Base-by-base conservation (phyloP, 2,329 filamentous ascomycete species). In the Teratosphaeria epicoccoides region DNA sequence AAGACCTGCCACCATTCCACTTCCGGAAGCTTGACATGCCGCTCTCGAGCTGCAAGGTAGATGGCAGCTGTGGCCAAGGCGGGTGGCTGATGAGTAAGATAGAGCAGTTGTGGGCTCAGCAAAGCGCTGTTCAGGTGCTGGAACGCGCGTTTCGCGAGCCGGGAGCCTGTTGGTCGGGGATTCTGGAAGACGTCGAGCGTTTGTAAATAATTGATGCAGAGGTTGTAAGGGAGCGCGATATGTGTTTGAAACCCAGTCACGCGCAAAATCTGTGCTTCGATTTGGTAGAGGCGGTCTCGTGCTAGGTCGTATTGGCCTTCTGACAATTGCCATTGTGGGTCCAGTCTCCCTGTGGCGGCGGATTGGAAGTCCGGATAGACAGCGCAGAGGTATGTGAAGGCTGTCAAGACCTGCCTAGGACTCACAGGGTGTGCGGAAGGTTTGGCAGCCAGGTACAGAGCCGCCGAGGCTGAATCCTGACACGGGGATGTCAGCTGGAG, bases 1-100 rank as follows among this genome's bases (percentile, higher is more conserved):
- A 97, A 97, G 0, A 97, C 88, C 69, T 96, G 90, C 93, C 93
- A 98, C 93, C 93, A 98, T 57, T 88, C 84, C 46, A 80, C 81
- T 57, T 86, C 85, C 0, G 91, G 88, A 70, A 96, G 77, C 67
- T 87, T 89, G 11, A 86, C 80, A 0, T 79, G 83, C 1, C 80
- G 68, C 59, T 97, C 89, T 44, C 84, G 79, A 0, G 88, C 86
- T 0, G 91, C 87, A n/a, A 88, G 80, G 66, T 97, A 98, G 26
- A 96, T 85, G 1, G 90, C 88, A 1, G 90, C 87, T 2, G 88
- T 88, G 4, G 93, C 91, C 9, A 98, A 74, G 23, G 84, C 81
- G 55, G 85, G 80, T 1, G 93, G 91, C 66, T 97, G 93, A 65
- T 96, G 90, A 2, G 93, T 97, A 24, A 95, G 74, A 67, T 94